Base-by-base conservation (phyloP, 2,329 filamentous ascomycete genomes). In the Aspergillus fructus region DNA sequence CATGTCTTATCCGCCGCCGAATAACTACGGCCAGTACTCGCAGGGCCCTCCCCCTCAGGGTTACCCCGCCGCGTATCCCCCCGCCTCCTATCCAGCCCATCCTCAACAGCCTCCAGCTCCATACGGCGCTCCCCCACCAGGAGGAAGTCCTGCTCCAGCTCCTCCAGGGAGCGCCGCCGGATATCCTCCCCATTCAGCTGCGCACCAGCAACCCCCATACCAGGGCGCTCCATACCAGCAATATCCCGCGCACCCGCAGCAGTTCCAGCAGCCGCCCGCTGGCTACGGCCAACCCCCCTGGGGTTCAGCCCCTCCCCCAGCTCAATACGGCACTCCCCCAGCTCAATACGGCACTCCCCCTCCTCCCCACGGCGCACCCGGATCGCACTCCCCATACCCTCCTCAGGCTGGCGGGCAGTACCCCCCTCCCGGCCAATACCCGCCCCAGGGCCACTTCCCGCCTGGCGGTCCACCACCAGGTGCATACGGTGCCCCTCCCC, bases 21-120 rank as follows among this genome's bases (percentile, higher is more conserved):
- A 48, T 11, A 40, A 40, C 42, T 54, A 58, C 50, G 21, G 50
- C 27, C 47, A 58, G 21, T 58, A 58, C 50, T 50, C 55, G 17
- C 55, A 58, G 21, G 24, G 45, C 39, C 55, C 55, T 48, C 55
- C 55, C 27, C 55, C 50, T 7, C 55, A 58, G 30, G 55, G 55
- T n/a, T 54, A 58, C 40, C 46, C 55, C 45, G 45, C 55, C 19
- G 45, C 37, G 13, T 58, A 58, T 27, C 55, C 55, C 12, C 55
- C 55, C 9, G 37, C 55, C 13, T 53, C 55, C 5, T 58, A 58
- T 30, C 43, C 49, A 17, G 37, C 24, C 4, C 46, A 45, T 2
- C 50, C 41, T 6, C 21, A 21, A 42, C 7, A 21, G 21, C 21
- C 3, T 21, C 19, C 49, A 48, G 12, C 40, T 46, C 53, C 39